These are phyloP conservation scores for Fusarium torreyae DNA, from an alignment of 2,329 filamentous ascomycete species.

Conservation along the genomic window DNA sequence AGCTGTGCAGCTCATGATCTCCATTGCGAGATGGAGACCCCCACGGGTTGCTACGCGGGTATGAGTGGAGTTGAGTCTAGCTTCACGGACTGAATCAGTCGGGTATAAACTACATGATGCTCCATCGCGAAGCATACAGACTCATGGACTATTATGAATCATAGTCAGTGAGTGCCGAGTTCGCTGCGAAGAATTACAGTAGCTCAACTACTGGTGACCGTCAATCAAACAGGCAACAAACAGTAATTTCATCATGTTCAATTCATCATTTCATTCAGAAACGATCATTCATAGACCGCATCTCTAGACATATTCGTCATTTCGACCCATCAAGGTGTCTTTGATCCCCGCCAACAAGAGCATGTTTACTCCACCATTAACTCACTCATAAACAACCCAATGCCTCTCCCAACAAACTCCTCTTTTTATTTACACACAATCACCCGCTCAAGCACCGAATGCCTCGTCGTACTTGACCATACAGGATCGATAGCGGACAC, in stretches of 20 bases:
- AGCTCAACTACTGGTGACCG: too few relatives aligned
- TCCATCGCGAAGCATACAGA: conserved; percentile 4
- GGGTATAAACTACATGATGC: not conserved
- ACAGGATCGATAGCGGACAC: conserved; percentile 83
- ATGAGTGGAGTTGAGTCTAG: conserved; percentile 9
- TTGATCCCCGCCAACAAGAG: conserved; percentile 20
- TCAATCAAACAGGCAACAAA: not conserved
- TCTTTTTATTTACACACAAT: conserved; percentile 3
- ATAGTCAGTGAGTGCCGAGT: not conserved
- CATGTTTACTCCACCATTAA: conserved; percentile 34
- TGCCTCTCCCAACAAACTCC: conserved; percentile 16
- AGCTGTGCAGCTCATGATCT: not conserved
- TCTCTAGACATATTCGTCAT: conserved; percentile 31
- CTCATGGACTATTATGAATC: not conserved
- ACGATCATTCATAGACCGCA: not conserved
- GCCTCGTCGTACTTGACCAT: conserved; percentile 79
- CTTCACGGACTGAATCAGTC: not conserved
- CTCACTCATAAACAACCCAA: conserved; percentile 20
- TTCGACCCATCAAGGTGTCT: conserved; percentile 44
- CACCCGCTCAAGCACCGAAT: conserved; percentile 67
- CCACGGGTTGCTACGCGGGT: not conserved
- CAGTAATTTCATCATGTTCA: conserved; percentile 9
- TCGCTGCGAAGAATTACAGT: too few relatives aligned
- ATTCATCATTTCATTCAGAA: conserved; percentile 35
- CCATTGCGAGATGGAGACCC: not conserved